These are phyloP conservation scores for Debaryomyces fabryi DNA, from an alignment of 1,139 yeast genomes.

Conservation along the genomic window DNA sequence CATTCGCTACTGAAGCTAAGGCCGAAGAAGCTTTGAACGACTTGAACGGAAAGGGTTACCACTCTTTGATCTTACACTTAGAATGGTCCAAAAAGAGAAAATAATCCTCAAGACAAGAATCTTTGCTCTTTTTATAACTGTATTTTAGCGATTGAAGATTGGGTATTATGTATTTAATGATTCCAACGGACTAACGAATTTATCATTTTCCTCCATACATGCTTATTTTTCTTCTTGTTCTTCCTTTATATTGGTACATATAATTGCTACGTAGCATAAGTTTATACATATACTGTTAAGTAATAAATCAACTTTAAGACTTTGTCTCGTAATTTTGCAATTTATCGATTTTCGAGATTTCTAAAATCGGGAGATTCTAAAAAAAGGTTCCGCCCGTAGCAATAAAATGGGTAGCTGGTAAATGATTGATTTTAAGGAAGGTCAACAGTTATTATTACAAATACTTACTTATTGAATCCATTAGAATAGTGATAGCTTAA, in stretches of 20 bases:
- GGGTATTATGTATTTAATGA: constrained; percentile 6
- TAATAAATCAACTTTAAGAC: background rate
- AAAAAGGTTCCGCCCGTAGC: background rate
- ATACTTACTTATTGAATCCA: background rate
- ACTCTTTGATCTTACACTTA: constrained; percentile 82
- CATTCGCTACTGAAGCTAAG: constrained; percentile 65
- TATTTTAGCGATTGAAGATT: constrained; percentile 7
- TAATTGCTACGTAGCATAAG: constrained; percentile 6
- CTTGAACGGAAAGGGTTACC: constrained; percentile 90
- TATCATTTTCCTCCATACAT: background rate
- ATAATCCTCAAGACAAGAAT: constrained; percentile 12
- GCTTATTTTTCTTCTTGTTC: background rate
- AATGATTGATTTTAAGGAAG: background rate
- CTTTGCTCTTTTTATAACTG: constrained; percentile 3
- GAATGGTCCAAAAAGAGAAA: constrained; percentile 59
- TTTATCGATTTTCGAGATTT: background rate
- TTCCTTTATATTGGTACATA: constrained; percentile 4
- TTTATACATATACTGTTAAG: constrained; percentile 1
- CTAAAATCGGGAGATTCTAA: background rate
- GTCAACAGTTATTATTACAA: background rate
- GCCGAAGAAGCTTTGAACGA: constrained; percentile 81
- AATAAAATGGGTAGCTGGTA: background rate
- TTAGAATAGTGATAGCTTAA: background rate
- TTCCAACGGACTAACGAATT: background rate
- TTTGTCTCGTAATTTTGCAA: background rate